Percentiles rank a stretch among this genome's conserved stretches.
Conservation (phyloP, 2,329 filamentous ascomycete genomes). For the Fusarium denticulatum region DNA sequence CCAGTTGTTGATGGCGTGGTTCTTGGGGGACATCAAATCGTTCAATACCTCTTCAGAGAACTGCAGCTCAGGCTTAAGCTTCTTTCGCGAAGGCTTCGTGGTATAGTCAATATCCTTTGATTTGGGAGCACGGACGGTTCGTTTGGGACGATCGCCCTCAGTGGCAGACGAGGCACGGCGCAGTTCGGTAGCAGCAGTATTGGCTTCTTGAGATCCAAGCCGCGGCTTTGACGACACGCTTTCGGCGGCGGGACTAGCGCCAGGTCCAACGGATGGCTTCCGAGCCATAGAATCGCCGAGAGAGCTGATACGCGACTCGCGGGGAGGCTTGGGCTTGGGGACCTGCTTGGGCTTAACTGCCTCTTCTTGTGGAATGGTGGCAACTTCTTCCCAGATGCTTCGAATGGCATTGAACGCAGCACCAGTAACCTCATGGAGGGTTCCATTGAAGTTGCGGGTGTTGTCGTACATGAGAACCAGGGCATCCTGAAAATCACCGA, state of each 20-base stretch:
- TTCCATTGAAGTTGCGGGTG: conserved; percentile 83
- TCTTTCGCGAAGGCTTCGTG: conserved; percentile 79
- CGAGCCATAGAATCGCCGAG: conserved; percentile 41
- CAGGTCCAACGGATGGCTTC: conserved; percentile 46
- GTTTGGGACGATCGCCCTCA: conserved; percentile 85
- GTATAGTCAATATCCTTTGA: conserved; percentile 91
- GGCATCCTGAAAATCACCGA: conserved; percentile 79
- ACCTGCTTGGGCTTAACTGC: conserved; percentile 65
- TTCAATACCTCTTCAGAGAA: conserved; percentile 86
- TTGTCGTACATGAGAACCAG: conserved; percentile 84
- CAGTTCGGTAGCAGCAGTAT: conserved; percentile 35
- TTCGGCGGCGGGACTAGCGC: conserved; percentile 43
- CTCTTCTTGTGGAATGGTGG: conserved; percentile 60
- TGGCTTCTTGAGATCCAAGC: conserved; percentile 30
- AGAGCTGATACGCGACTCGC: conserved; percentile 47
- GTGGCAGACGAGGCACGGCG: conserved; percentile 83
- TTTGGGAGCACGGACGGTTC: conserved; percentile 91
- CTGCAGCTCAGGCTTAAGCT: conserved; percentile 86
- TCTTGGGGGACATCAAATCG: conserved; percentile 79
- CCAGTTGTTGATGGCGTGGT: conserved; percentile 73
- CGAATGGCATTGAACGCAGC: conserved; percentile 66
- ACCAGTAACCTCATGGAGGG: conserved; percentile 75
- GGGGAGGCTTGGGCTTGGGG: conserved; percentile 52
- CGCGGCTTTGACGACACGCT: conserved; percentile 31
- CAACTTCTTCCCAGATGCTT: conserved; percentile 58